Base-by-base conservation (phyloP, 2,329 filamentous ascomycete genomes). In the Lachnellula occidentalis region DNA sequence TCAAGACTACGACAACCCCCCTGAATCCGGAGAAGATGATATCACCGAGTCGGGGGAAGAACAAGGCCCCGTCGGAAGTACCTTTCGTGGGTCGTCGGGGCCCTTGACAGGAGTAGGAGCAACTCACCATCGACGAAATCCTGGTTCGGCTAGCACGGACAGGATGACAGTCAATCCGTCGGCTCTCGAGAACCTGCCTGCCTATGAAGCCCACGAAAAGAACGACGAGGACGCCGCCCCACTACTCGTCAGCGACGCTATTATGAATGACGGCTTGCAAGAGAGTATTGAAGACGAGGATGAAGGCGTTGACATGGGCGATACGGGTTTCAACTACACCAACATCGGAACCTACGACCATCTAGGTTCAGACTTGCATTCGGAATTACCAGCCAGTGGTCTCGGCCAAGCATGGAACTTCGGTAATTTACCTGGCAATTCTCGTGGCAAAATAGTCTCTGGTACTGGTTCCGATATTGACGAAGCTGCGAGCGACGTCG, bases 61-160 rank as follows among this genome's bases (percentile, higher is more conserved):
- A 74, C 83, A 77, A 83, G 86, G 87, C 82, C 88, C 90, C 87
- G 88, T 79, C 86, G 86, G 74, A 74, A 78, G 79, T 83, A 90
- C 83, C 83, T 92, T 86, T 85, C 85, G 76, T 92, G 90, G 89
- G 82, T 92, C 85, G 86, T 89, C 88, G 89, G 90, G 87, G 87
- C 87, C 82, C 82, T 89, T 81, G 80, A 79, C 72, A 80, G 84
- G 78, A 89, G 85, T 78, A 81, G 87, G 73, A 90, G 87, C 78
- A 85, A 82, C 73, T 87, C 85, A 72, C 83, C 85, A 69, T 78
- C 78, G 69, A 74, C 80, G 71, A 79, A 79, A 73, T 78, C 79
- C 69, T 84, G 80, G 81, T 79, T 79, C 57, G 55, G 62, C 39
- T 68, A 64, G 64, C 61, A 60, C 47, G 55, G 60, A 36, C 58